A percentile compares a stretch with the other conserved stretches of the same genome.
Conservation (phyloP, 345 rosid genomes). For the Schrenkiella parvula region DNA sequence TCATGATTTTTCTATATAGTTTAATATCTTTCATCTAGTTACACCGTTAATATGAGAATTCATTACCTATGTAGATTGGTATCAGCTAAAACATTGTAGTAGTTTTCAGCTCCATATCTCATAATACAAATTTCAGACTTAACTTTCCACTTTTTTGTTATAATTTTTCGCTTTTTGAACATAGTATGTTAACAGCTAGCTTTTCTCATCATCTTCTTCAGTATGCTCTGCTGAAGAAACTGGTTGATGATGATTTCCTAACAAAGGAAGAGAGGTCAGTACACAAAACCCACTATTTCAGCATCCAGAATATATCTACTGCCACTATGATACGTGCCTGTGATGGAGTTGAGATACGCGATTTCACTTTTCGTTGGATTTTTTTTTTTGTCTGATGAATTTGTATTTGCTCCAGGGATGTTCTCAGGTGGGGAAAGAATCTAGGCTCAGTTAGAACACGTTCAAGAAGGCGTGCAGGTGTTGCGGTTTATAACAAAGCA, state of each 20-base stretch:
- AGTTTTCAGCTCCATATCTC: neutral
- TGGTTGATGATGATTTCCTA: conserved; percentile 53
- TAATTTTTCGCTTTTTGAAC: neutral
- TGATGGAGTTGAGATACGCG: neutral
- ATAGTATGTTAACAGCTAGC: neutral
- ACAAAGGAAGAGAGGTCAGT: conserved; percentile 71
- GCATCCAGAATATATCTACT: neutral
- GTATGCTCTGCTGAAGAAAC: conserved; percentile 80
- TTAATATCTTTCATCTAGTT: neutral
- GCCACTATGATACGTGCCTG: neutral
- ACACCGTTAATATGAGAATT: neutral
- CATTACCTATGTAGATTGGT: neutral
- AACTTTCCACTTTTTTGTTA: neutral
- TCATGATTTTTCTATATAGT: neutral
- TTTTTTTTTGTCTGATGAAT: neutral
- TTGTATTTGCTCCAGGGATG: conserved; percentile 35
- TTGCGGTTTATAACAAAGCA: conserved; percentile 62
- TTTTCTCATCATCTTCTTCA: conserved; percentile 22
- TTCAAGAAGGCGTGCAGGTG: conserved; percentile 62
- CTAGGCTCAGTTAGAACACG: conserved; percentile 47
- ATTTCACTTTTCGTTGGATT: neutral
- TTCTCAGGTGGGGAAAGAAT: conserved; percentile 72
- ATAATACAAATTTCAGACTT: neutral
- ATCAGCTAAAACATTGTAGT: neutral
- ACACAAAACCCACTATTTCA: neutral